Conservation (phyloP, 345 rosid genomes). For the Eucalyptus microcorys region DNA sequence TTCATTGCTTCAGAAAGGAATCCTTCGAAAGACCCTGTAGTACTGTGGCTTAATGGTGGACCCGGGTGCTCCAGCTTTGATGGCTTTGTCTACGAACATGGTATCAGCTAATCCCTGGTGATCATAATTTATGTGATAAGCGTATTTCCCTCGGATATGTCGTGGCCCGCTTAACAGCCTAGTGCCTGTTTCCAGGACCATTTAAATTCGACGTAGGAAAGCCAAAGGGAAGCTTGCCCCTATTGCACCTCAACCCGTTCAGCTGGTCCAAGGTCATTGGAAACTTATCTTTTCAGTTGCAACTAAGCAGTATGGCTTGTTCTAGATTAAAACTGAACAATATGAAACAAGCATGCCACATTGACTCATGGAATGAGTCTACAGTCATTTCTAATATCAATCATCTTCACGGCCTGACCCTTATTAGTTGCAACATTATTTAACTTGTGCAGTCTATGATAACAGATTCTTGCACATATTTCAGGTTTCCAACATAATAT, state of each 20-base stretch:
- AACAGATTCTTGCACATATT: not conserved
- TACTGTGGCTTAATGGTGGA: constrained; percentile 24
- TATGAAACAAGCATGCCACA: not conserved
- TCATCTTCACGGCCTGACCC: no score
- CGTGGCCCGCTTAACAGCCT: no score
- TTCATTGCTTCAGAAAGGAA: constrained; percentile 10
- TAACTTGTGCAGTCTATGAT: not conserved
- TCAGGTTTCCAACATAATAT: constrained; percentile 46
- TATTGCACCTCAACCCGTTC: constrained; percentile 1
- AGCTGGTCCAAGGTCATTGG: constrained; percentile 11
- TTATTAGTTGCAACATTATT: no score
- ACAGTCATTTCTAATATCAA: not conserved
- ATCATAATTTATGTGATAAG: not conserved
- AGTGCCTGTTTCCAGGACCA: constrained; percentile 1
- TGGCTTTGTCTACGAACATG: constrained; percentile 18
- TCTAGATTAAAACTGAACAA: not conserved
- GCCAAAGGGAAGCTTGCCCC: not conserved
- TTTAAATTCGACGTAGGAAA: constrained; percentile 4
- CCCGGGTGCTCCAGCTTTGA: constrained; percentile 27
- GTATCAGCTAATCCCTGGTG: not conserved
- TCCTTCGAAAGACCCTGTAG: constrained; percentile 8
- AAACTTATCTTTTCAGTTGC: not conserved
- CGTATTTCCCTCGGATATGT: not conserved
- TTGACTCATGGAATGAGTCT: not conserved
- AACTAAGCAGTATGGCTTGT: not conserved